Conservation (phyloP, 495 filamentous ascomycete genomes). For the Schizothecium vesticola region DNA sequence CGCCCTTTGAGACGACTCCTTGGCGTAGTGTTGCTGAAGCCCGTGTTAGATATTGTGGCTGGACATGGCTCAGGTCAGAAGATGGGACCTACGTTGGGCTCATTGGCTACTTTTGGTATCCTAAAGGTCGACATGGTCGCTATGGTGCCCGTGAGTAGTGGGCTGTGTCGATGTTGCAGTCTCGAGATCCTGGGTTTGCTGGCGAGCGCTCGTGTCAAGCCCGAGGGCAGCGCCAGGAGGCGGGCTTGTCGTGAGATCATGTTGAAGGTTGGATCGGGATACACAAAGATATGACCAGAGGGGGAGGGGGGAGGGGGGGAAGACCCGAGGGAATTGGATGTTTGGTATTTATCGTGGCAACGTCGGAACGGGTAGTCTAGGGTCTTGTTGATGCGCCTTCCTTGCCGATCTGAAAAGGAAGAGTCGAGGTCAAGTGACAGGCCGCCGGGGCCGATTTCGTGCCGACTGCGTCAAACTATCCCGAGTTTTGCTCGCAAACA, state of each 20-base stretch:
- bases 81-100: slow-evolving; percentile 72
- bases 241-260: slow-evolving; percentile 23
- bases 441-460: neutral
- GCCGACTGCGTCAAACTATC: neutral
- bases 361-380: neutral
- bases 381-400: neutral
- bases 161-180: neutral
- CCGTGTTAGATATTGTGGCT: slow-evolving; percentile 14
- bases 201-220: slow-evolving; percentile 17
- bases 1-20: slow-evolving; percentile 70
- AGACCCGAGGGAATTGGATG: neutral
- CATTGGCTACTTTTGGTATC: slow-evolving; percentile 80
- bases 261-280: neutral
- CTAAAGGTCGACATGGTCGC: slow-evolving; percentile 69
- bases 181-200: slow-evolving; percentile 12
- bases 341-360: neutral
- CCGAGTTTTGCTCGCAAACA: neutral
- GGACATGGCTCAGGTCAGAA: neutral
- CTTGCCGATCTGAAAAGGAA: neutral
- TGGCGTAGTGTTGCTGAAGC: slow-evolving; percentile 75
- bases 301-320: neutral
- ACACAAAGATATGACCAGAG: neutral
- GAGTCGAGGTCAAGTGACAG: slow-evolving; percentile 1
- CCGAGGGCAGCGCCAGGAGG: slow-evolving; percentile 16
- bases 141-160: slow-evolving; percentile 12